Evolutionary conservation across 441 rosid species (phyloP).

Genomic region (Aquilaria agallochum): DNA sequence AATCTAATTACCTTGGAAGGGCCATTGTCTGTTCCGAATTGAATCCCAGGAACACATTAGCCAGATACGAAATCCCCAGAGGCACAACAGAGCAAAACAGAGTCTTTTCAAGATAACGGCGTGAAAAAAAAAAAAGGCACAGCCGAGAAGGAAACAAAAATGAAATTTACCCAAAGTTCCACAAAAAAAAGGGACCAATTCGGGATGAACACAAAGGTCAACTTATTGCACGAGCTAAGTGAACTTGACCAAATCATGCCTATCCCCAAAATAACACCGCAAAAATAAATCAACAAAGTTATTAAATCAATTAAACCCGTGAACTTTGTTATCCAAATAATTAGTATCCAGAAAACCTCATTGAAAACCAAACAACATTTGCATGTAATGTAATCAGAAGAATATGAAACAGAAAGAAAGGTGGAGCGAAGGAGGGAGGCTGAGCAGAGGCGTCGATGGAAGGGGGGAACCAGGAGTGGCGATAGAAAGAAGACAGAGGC

Average conservation of each 20-base stretch:
- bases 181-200: conserved; percentile 51
- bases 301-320: background rate
- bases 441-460: conserved; percentile 31
- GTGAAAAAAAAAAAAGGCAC: background rate
- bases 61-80: conserved; percentile 64
- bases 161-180: conserved; percentile 41
- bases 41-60: conserved; percentile 42
- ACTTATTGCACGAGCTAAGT: conserved; percentile 45
- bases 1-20: conserved; percentile 39
- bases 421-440: conserved; percentile 10
- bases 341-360: too few relatives aligned
- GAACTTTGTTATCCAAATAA: too few relatives aligned
- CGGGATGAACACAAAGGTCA: conserved; percentile 48
- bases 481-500: conserved; percentile 33
- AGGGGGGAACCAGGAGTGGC: conserved; percentile 21
- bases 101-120: background rate
- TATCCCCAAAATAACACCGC: conserved; percentile 48
- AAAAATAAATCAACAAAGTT: background rate
- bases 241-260: conserved; percentile 54
- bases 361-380: background rate
- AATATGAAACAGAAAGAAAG: background rate
- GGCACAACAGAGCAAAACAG: conserved; percentile 5
- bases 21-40: conserved; percentile 44
- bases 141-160: background rate
- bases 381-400: background rate